Evolutionary conservation across 202 grass and related monocot species (phyloP), one percentile per base, ranked within the genome.

Genomic region (Carex arenaria): DNA sequence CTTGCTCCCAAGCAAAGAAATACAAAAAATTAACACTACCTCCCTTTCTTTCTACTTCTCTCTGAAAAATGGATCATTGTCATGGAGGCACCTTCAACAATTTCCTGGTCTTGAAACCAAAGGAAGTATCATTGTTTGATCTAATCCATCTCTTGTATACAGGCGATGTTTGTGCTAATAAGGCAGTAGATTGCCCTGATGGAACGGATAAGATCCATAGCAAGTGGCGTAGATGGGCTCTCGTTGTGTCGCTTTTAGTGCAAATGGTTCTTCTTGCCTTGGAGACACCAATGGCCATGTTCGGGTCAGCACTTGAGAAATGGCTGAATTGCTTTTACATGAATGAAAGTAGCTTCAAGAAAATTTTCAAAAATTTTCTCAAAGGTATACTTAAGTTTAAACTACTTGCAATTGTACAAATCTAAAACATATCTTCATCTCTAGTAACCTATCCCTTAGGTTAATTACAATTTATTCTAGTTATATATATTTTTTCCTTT

Each of bases 81-180:
- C 64, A 82, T 67, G 61, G 68, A 13, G n/a, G n/a, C 40, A 69
- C 66, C 85, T 67, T 54, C 57, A 22, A 28, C 61, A 73, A 89
- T 64, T 97, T 89, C 86, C 80, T 97, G 88, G 83, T 91, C 60
- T 72, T 94, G 23, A 86, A 85, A 67, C 92, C 94, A 64, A 88
- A 91, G 19, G 87, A 82, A 70, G 79, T 76, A 6, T 66, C 87
- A 61, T 0, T 87, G 10, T 66, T 56, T 42, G 84, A 88, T 60
- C 84, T 91, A 51, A 30, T 86, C 73, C 84, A 72, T 54, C 94
- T 97, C 42, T 49, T 94, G 14, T 88, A 42, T 43, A 92, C 94
- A 8, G 5, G 83, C 69, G 80, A 91, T 17, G 79, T 92, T 28
- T 63, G 61, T 0, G 84, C 75, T 20, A 94, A 97, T 83, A 81